Conservation (phyloP, 2,329 filamentous ascomycete species). For the Huntiella bhutanensis region DNA sequence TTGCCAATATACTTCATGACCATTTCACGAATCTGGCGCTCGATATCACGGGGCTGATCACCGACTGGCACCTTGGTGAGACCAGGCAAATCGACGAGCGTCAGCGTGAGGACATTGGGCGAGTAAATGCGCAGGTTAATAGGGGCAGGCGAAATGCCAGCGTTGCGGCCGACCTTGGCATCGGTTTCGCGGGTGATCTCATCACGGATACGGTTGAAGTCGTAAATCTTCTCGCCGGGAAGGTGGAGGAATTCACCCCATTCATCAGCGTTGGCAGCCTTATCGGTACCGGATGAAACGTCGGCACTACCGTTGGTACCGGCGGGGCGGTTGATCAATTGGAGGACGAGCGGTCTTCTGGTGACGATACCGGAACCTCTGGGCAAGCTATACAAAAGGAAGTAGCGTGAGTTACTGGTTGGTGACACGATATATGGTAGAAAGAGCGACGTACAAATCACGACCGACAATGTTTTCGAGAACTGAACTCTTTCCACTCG, state of each 20-base stretch:
- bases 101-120: conserved; percentile 91
- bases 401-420: conserved; percentile 13
- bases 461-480: conserved; percentile 96
- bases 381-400: conserved; percentile 47
- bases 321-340: conserved; percentile 81
- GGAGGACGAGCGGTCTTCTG: conserved; percentile 82
- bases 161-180: conserved; percentile 87
- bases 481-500: conserved; percentile 97
- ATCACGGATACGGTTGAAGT: conserved; percentile 96
- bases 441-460: conserved; percentile 67
- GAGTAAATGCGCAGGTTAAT: conserved; percentile 99
- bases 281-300: conserved; percentile 50
- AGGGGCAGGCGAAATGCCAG: conserved; percentile 84
- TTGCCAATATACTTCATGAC: conserved; percentile 97
- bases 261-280: conserved; percentile 79
- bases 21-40: conserved; percentile 93
- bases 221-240: conserved; percentile 89
- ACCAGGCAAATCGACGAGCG: conserved; percentile 87
- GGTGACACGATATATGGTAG: background rate
- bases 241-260: conserved; percentile 99
- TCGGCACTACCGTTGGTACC: conserved; percentile 53
- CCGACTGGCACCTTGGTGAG: conserved; percentile 93
- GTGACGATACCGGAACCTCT: conserved; percentile 97
- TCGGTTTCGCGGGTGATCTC: conserved; percentile 96
- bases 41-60: conserved; percentile 91